Percentiles rank a stretch among this genome's conserved stretches.
phyloP scores from a whole-genome alignment of 768 basidiomycete genomes.

The Tricholomella constricta region DNA sequence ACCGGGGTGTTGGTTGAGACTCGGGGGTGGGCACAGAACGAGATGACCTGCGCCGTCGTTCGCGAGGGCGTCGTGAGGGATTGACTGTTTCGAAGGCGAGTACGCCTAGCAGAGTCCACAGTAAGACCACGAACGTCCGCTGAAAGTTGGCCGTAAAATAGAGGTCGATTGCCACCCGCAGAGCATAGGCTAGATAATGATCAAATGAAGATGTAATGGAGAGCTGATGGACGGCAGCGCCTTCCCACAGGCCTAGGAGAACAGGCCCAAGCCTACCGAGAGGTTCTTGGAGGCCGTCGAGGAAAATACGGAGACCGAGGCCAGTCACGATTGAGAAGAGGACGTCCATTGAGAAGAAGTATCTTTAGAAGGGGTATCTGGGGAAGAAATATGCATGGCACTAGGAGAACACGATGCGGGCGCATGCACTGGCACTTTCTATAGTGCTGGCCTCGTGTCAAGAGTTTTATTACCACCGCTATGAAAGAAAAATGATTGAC shows the following conservation, averaged over 20 bases:
- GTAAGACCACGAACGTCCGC: conserved; percentile 34
- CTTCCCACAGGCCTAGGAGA: conserved; percentile 68
- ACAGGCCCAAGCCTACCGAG: conserved; percentile 32
- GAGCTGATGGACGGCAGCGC: conserved; percentile 46
- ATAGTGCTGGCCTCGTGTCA: neutral
- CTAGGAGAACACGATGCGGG: neutral
- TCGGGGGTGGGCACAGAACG: conserved; percentile 25
- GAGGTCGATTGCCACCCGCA: conserved; percentile 45
- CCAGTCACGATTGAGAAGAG: conserved; percentile 41
- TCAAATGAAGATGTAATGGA: conserved; percentile 34
- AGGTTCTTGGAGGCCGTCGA: conserved; percentile 27
- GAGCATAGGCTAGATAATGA: conserved; percentile 43
- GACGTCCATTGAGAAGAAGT: conserved; percentile 38
- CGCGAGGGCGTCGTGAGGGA: conserved; percentile 28
- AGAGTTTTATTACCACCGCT: neutral
- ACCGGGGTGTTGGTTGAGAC: conserved; percentile 5
- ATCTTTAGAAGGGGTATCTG: neutral
- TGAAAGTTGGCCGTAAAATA: conserved; percentile 36
- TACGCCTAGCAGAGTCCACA: conserved; percentile 40
- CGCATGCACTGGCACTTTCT: neutral
- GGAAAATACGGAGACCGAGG: conserved; percentile 42
- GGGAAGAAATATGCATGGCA: conserved; percentile 14
- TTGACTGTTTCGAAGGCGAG: conserved; percentile 35
- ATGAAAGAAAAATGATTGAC: too few species aligned
- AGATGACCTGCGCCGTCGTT: conserved; percentile 26